Percentiles rank a stretch among this genome's conserved stretches.
Conservation (phyloP, 345 rosid genomes). For the Populus nigra region DNA sequence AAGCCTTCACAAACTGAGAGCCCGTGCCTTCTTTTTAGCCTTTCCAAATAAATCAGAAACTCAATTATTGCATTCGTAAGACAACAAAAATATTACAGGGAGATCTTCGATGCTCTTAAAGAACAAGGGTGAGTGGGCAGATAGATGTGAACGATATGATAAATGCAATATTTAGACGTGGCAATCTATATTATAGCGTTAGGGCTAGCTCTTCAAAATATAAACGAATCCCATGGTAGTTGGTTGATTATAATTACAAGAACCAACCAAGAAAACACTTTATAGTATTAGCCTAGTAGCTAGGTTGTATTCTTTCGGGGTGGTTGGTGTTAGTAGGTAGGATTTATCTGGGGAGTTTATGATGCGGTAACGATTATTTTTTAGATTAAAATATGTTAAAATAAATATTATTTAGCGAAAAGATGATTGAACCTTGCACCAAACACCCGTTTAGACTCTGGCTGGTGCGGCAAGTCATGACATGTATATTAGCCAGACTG, state of each 20-base stretch:
- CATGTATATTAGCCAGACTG: not conserved
- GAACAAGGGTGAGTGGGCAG: not conserved
- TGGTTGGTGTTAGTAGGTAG: no score
- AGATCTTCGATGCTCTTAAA: not conserved
- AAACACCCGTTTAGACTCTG: constrained; percentile 3
- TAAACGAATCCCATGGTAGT: not conserved
- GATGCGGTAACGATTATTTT: no score
- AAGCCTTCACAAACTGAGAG: constrained; percentile 9
- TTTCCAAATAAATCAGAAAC: not conserved
- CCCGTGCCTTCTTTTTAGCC: not conserved
- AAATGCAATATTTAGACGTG: not conserved
- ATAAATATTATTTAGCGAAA: no score
- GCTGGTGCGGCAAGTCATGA: not conserved
- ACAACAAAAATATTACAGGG: not conserved
- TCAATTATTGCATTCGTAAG: not conserved
- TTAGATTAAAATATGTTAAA: no score
- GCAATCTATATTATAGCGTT: not conserved
- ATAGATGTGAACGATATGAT: not conserved
- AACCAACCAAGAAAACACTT: constrained; percentile 14
- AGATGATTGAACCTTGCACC: no score
- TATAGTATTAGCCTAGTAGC: not conserved
- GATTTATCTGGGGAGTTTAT: no score
- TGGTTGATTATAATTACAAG: not conserved
- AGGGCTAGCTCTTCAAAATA: not conserved
- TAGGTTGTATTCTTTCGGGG: not conserved